Percentiles rank a stretch among this genome's conserved stretches.
These are phyloP conservation scores for Aeschynomene evenia DNA, from an alignment of 306 rosid genomes.

Conservation along the genomic window DNA sequence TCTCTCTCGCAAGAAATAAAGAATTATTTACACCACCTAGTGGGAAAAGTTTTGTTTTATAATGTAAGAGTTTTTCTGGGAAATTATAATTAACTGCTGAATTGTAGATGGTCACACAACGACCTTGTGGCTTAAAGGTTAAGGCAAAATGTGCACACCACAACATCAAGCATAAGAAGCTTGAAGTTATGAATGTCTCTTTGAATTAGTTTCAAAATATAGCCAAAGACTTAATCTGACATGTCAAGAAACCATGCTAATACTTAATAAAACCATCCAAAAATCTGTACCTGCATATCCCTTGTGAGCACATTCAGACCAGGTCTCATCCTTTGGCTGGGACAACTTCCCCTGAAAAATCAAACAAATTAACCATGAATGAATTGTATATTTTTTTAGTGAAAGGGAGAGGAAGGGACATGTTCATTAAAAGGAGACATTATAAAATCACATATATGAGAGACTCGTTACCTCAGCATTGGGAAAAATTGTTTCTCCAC, in stretches of 20 bases:
- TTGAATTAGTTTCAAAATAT: conserved; percentile 19
- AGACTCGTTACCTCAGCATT: conserved; percentile 54
- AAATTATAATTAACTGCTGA: background rate
- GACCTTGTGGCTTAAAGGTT: background rate
- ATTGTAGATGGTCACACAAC: background rate
- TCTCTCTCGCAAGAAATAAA: background rate
- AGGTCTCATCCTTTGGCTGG: conserved; percentile 50
- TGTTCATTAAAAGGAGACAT: background rate
- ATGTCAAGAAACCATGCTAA: background rate
- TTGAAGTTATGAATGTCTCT: background rate
- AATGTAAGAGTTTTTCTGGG: background rate
- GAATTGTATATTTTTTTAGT: background rate
- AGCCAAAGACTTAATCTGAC: background rate
- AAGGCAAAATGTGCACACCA: background rate
- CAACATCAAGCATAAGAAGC: conserved; percentile 1
- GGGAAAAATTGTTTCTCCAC: conserved; percentile 96
- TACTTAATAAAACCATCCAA: background rate
- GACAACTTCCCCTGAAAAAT: conserved; percentile 47
- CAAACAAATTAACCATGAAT: conserved; percentile 12
- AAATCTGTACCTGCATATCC: conserved; percentile 78
- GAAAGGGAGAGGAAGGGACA: background rate
- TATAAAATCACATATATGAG: conserved; percentile 17
- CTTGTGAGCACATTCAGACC: conserved; percentile 73
- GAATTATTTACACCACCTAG: background rate
- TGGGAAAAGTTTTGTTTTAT: background rate